phyloP scores from a whole-genome alignment of 2,329 filamentous ascomycete species.

The Hansfordia pulvinata region DNA sequence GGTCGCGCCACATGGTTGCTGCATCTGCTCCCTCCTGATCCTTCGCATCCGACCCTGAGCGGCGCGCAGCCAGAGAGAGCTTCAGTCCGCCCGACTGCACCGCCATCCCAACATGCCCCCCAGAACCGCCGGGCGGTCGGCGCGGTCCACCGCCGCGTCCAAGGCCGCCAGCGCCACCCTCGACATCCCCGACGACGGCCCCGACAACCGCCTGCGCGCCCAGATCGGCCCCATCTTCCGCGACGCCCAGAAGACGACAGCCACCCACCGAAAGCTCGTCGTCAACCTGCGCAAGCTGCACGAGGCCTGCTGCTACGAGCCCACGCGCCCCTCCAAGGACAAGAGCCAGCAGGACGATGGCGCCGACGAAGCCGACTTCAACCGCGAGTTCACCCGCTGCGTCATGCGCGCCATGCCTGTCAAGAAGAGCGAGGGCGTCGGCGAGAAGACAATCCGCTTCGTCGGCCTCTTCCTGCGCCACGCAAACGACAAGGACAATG shows the following conservation, averaged over 20 bases:
- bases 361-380: slow-evolving; percentile 79
- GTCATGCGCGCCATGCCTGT: slow-evolving; percentile 70
- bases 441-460: slow-evolving; percentile 76
- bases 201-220: slow-evolving; percentile 55
- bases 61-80: no score
- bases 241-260: slow-evolving; percentile 79
- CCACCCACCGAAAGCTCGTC: slow-evolving; percentile 78
- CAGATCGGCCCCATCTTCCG: slow-evolving; percentile 62
- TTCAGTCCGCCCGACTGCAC: no score
- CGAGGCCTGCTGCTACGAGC: slow-evolving; percentile 65
- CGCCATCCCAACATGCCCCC: slow-evolving; percentile 31
- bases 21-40: no score
- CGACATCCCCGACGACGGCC: slow-evolving; percentile 57
- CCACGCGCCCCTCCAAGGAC: slow-evolving; percentile 34
- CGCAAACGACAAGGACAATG: slow-evolving; percentile 55
- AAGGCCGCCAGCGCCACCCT: slow-evolving; percentile 23
- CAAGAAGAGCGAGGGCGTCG: slow-evolving; percentile 82
- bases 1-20: no score
- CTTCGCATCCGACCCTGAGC: no score
- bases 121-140: slow-evolving; percentile 30
- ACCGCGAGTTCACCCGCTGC: slow-evolving; percentile 71
- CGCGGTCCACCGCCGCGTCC: slow-evolving; percentile 25
- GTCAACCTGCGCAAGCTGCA: slow-evolving; percentile 84
- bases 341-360: slow-evolving; percentile 48
- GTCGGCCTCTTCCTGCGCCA: slow-evolving; percentile 75